A percentile compares a stretch with the other conserved stretches of the same genome.
Evolutionary conservation across 1,284 basidiomycete genomes (phyloP).

Genomic region (Leccinum angustisporum): DNA sequence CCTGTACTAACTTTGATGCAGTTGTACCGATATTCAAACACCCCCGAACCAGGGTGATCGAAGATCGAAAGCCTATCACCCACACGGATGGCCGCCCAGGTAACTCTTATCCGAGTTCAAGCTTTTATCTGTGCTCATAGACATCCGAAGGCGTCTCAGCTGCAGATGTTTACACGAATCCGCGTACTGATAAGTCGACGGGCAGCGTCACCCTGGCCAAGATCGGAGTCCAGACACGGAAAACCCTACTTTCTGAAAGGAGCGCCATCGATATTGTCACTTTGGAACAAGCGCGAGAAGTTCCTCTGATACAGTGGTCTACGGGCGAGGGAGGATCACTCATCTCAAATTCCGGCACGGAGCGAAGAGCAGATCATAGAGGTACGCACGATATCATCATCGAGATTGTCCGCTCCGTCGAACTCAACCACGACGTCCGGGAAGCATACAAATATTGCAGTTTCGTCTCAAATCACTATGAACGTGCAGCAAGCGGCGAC

Average conservation of each 20-base stretch:
- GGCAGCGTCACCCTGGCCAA: neutral
- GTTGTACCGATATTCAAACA: neutral
- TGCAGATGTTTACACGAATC: neutral
- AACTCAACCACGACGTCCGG: neutral
- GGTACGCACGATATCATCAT: neutral
- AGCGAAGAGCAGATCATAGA: neutral
- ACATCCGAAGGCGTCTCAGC: neutral
- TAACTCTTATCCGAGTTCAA: neutral
- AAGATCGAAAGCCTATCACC: neutral
- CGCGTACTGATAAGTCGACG: neutral
- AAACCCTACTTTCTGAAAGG: neutral
- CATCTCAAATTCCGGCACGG: neutral
- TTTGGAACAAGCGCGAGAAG: neutral
- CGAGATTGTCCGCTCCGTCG: neutral
- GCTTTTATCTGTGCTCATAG: neutral
- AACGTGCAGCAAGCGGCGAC: neutral
- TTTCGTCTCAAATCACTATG: constrained; percentile 5
- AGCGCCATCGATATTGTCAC: neutral
- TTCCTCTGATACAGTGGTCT: neutral
- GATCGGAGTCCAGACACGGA: neutral
- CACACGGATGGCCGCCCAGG: neutral
- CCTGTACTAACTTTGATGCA: neutral
- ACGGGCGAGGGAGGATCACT: no score
- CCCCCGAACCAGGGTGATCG: neutral
- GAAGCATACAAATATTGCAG: neutral